These are phyloP conservation scores for Yamadazyma sp. DNA, from an alignment of 805 yeast species.

Conservation along the genomic window DNA sequence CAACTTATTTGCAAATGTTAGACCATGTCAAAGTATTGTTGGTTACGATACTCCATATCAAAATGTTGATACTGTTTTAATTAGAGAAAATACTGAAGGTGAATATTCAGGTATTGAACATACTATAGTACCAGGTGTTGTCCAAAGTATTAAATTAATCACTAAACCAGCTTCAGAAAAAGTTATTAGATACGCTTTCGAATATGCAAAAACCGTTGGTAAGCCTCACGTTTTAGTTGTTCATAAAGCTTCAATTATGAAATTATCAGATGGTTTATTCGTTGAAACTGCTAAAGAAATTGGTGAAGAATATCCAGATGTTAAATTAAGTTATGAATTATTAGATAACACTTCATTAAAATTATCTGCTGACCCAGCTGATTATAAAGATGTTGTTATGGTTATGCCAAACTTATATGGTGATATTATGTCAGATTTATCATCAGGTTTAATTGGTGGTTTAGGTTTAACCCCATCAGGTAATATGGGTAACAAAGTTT, in stretches of 20 bases:
- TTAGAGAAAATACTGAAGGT: conserved; percentile 99
- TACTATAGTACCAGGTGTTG: conserved; percentile 96
- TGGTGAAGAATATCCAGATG: conserved; percentile 88
- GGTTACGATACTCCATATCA: conserved; percentile 92
- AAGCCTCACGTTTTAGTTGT: conserved; percentile 90
- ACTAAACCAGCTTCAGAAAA: conserved; percentile 95
- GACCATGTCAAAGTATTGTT: conserved; percentile 91
- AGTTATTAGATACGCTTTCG: conserved; percentile 95
- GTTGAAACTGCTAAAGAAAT: conserved; percentile 87
- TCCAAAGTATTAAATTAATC: conserved; percentile 95
- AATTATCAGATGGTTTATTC: conserved; percentile 95
- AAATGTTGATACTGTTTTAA: conserved; percentile 89
- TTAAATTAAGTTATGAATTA: conserved; percentile 77
- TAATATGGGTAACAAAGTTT: conserved; percentile 97
- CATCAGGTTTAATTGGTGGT: conserved; percentile 98
- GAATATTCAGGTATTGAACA: conserved; percentile 99
- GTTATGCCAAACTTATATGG: conserved; percentile 99
- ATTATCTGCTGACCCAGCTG: conserved; percentile 84
- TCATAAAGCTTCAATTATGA: conserved; percentile 98
- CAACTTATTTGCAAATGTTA: conserved; percentile 92
- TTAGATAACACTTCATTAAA: conserved; percentile 94
- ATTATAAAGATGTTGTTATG: conserved; percentile 85
- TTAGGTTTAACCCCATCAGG: conserved; percentile 98
- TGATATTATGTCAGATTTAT: conserved; percentile 97
- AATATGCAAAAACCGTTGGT: conserved; percentile 86